Evolutionary conservation across 2,329 filamentous ascomycete species (phyloP).

Genomic region (Ophiostoma populinum): DNA sequence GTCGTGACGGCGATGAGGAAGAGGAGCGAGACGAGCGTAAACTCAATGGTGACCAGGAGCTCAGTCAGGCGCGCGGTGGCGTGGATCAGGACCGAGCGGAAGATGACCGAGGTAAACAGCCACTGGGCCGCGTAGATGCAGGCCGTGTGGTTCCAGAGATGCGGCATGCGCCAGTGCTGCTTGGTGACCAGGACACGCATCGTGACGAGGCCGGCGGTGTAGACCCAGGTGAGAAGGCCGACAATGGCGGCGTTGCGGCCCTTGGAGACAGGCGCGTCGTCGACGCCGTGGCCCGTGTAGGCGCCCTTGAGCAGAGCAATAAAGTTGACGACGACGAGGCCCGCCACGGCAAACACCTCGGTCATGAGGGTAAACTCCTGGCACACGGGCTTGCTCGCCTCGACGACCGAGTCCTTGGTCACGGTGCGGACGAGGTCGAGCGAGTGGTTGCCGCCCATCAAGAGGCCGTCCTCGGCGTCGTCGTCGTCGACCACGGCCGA

Average conservation of each 20-base stretch:
- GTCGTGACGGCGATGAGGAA: slow-evolving; percentile 63
- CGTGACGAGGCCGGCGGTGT: slow-evolving; percentile 56
- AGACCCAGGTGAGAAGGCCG: slow-evolving; percentile 61
- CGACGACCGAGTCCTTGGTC: slow-evolving; percentile 46
- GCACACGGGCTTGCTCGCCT: slow-evolving; percentile 58
- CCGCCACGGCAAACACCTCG: slow-evolving; percentile 60
- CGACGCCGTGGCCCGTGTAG: slow-evolving; percentile 28
- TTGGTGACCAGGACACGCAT: slow-evolving; percentile 52
- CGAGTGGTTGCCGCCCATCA: slow-evolving; percentile 35
- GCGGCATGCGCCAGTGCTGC: slow-evolving; percentile 48
- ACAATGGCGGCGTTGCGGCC: slow-evolving; percentile 39
- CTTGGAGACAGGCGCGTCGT: slow-evolving; percentile 26
- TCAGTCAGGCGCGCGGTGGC: slow-evolving; percentile 46
- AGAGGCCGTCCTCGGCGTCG: slow-evolving; percentile 40
- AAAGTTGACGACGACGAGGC: slow-evolving; percentile 52
- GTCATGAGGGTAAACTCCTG: slow-evolving; percentile 52
- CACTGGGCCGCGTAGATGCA: slow-evolving; percentile 69
- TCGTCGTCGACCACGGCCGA: slow-evolving; percentile 13
- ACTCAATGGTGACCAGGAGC: slow-evolving; percentile 53
- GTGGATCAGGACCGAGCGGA: slow-evolving; percentile 74
- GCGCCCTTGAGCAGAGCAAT: slow-evolving; percentile 42
- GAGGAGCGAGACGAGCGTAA: slow-evolving; percentile 56
- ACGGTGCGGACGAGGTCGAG: slow-evolving; percentile 41
- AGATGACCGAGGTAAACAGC: slow-evolving; percentile 57
- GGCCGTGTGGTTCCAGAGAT: slow-evolving; percentile 86